Evolutionary conservation across 2,329 filamentous ascomycete species (phyloP), one percentile per base, ranked within the genome.

Genomic region (Clonostachys sp.): DNA sequence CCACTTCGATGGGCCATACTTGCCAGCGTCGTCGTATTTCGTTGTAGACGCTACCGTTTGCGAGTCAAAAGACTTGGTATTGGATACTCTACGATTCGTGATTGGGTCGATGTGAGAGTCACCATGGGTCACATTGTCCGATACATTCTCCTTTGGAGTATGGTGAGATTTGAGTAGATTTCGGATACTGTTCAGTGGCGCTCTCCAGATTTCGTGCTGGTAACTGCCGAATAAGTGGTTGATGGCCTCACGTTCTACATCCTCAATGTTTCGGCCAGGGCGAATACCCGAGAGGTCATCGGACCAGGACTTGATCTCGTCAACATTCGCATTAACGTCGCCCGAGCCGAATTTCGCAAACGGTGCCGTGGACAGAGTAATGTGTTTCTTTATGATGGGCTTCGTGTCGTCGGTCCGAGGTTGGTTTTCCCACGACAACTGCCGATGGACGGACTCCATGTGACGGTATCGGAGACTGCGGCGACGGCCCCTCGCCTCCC

Each of bases 31-130:
- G 3, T 72, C 59, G 43, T 12, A 57, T 14, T 46, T 44, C 5
- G 46, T 41, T 30, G 9, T 8, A 30, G 24, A 10, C 12, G 44
- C 6, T 16, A 10, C 41, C 17, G 13, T 34, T 24, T 17, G 20
- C 24, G 24, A 6, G 57, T 57, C n/a, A 2, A 49, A 38, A 17
- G 46, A 41, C 7, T 65, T 48, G 20, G 45, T 51, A 9, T 52
- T 68, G 16, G 57, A 49, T 5, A 78, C 67, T 50, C 72, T 78
- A 34, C 77, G 72, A 51, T 83, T 83, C 14, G 78, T 81, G 49
- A 83, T 81, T 4, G 80, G 79, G 48, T 83, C 79, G 41, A 83
- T 81, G 18, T 52, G 48, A 16, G 48, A 50, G 16, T 47, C 45
- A 16, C 52, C 59, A 4, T 59, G 53, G 3, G 57, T 50, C 17